phyloP scores from a whole-genome alignment of 257 asterid genomes.

The Solanum medicagineum region DNA sequence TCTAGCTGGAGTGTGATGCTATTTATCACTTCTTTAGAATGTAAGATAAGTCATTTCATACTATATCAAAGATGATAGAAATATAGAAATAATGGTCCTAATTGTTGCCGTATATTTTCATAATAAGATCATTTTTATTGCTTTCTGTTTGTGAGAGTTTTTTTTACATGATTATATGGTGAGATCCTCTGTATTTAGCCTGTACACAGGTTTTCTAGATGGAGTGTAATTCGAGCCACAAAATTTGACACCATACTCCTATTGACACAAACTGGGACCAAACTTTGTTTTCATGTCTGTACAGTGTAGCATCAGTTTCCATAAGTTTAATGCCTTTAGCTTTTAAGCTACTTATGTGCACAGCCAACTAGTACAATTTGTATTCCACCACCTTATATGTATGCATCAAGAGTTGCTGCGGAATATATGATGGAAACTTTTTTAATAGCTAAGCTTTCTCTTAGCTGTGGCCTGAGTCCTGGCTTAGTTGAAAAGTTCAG shows the following conservation, averaged over 20 bases:
- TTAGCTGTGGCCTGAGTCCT: not conserved
- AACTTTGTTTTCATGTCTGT: not conserved
- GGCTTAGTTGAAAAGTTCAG: not conserved
- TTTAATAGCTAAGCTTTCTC: not conserved
- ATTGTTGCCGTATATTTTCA: not conserved
- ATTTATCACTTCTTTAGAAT: not conserved
- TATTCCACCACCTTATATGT: not conserved
- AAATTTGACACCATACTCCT: not conserved
- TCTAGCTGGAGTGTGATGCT: slow-evolving; percentile 29
- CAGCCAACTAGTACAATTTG: not conserved
- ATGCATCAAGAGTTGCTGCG: not conserved
- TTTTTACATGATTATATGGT: not conserved
- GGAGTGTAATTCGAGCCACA: not conserved
- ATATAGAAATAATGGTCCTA: not conserved
- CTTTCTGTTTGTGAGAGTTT: not conserved
- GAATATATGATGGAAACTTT: not conserved
- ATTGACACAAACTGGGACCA: not conserved
- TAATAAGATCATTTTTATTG: not conserved
- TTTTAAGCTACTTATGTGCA: not conserved
- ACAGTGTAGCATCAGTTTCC: not conserved
- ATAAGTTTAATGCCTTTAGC: not conserved
- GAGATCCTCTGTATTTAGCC: not conserved
- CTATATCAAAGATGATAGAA: not conserved
- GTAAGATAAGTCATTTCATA: not conserved
- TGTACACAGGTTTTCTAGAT: not conserved